A percentile compares a stretch with the other conserved stretches of the same genome.
Conservation (phyloP, 1,139 yeast species). For the Geotrichum fermentans region DNA sequence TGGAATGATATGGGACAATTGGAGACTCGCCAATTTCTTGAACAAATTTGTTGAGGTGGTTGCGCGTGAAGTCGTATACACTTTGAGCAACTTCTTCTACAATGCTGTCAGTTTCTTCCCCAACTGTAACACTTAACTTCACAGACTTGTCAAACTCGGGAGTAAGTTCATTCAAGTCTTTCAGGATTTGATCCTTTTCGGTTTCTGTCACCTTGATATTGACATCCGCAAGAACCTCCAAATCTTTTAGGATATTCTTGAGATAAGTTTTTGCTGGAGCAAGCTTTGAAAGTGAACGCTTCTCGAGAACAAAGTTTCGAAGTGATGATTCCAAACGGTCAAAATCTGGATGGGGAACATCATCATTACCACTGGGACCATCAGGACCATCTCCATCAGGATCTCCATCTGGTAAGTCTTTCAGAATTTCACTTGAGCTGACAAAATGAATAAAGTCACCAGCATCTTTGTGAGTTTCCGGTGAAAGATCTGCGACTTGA, state of each 20-base stretch:
- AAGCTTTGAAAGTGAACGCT: constrained; percentile 80
- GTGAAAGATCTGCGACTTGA: constrained; percentile 83
- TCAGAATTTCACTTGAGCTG: constrained; percentile 50
- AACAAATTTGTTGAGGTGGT: constrained; percentile 51
- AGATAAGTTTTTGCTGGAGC: constrained; percentile 89
- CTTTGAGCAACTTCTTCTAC: constrained; percentile 58
- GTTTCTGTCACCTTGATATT: constrained; percentile 53
- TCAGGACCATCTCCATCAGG: constrained; percentile 38
- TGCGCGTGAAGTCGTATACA: constrained; percentile 58
- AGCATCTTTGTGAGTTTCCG: constrained; percentile 85
- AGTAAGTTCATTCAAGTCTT: constrained; percentile 42
- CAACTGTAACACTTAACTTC: constrained; percentile 49
- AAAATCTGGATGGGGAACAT: constrained; percentile 54
- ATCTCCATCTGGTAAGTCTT: constrained; percentile 35
- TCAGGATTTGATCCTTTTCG: constrained; percentile 42
- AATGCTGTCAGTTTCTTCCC: constrained; percentile 56
- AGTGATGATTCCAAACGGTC: constrained; percentile 80
- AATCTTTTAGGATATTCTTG: constrained; percentile 61
- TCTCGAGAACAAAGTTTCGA: constrained; percentile 81
- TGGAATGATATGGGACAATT: constrained; percentile 55
- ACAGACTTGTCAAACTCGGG: constrained; percentile 61
- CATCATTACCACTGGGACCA: constrained; percentile 13
- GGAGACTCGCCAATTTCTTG: constrained; percentile 54
- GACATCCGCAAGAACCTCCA: constrained; percentile 53
- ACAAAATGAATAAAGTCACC: constrained; percentile 92